Evolutionary conservation across 169 alveolate species (phyloP).

Genomic region (Ichthyophthirius multifiliis): DNA sequence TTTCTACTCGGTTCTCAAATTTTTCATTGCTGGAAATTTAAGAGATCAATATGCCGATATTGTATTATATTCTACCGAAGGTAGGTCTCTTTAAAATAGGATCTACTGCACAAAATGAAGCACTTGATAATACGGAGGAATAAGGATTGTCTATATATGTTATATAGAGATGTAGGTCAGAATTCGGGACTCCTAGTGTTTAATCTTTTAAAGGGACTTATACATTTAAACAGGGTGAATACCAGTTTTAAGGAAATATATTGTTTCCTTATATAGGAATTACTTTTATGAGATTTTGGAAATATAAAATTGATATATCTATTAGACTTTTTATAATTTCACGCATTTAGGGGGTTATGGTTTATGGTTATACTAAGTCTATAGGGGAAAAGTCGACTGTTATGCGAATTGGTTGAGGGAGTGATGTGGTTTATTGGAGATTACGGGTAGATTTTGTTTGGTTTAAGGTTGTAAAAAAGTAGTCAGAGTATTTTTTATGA

Average conservation of each 20-base stretch:
- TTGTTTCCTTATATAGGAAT: not conserved
- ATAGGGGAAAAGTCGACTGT: not conserved
- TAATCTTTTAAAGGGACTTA: not conserved
- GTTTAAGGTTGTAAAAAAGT: too few relatives aligned
- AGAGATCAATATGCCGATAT: not conserved
- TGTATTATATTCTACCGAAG: not conserved
- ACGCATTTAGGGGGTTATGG: not conserved
- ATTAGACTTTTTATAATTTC: not conserved
- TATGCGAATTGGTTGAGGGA: not conserved
- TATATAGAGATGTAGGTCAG: slow-evolving; percentile 6
- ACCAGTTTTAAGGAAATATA: not conserved
- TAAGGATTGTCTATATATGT: not conserved
- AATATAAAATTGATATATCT: not conserved
- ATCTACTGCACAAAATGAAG: not conserved
- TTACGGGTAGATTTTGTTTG: too few relatives aligned
- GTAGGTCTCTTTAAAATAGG: not conserved
- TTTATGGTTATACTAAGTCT: too few relatives aligned
- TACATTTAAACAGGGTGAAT: not conserved
- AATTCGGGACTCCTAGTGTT: not conserved
- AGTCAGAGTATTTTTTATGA: too few relatives aligned
- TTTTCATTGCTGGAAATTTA: not conserved
- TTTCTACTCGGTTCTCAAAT: not conserved
- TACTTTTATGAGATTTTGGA: not conserved
- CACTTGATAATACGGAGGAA: not conserved
- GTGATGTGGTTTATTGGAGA: too few relatives aligned